Conservation (phyloP, 1,284 basidiomycete species). For the Puccinia triticina region DNA sequence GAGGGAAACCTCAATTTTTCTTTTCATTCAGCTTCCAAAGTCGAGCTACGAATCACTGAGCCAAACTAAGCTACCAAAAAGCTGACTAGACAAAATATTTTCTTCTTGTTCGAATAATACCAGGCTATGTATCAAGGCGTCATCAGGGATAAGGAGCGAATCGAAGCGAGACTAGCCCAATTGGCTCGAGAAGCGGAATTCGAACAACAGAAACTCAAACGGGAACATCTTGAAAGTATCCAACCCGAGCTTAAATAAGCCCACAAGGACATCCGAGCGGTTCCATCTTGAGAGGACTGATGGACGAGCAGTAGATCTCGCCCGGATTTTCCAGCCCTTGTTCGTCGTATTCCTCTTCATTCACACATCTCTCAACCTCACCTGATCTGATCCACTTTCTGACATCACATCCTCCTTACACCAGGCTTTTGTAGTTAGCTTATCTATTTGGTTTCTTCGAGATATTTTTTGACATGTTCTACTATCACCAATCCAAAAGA, state of each 20-base stretch:
- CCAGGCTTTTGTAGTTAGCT: no score
- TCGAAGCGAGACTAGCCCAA: constrained; percentile 71
- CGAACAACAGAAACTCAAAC: constrained; percentile 58
- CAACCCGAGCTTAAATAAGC: constrained; percentile 35
- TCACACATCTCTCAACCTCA: no score
- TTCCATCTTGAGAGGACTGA: background rate
- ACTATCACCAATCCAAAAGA: background rate
- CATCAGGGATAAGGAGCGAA: constrained; percentile 78
- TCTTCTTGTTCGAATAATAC: background rate
- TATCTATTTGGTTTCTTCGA: no score
- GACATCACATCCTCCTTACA: no score
- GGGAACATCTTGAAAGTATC: constrained; percentile 32
- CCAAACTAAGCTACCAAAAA: background rate
- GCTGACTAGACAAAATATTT: background rate
- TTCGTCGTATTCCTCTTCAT: no score
- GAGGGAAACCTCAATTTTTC: background rate
- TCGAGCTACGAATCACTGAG: background rate
- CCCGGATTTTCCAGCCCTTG: no score
- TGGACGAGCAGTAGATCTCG: background rate
- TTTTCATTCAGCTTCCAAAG: background rate
- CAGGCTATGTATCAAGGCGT: constrained; percentile 90
- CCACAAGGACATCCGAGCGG: background rate
- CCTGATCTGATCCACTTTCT: no score
- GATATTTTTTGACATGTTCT: no score
- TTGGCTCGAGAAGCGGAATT: constrained; percentile 66